phyloP scores from a whole-genome alignment of 768 basidiomycete genomes.

The Russula abietina region DNA sequence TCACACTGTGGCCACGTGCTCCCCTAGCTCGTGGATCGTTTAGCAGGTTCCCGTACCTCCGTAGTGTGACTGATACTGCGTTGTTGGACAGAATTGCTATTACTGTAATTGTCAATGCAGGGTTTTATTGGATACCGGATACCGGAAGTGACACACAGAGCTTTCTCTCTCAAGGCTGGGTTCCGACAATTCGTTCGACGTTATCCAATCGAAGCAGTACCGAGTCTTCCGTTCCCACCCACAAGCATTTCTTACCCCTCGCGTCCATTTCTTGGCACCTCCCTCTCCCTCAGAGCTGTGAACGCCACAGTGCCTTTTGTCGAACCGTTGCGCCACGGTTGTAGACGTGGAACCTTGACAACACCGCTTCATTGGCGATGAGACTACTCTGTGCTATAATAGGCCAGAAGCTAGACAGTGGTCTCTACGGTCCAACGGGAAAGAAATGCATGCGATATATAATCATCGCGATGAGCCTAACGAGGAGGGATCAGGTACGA shows the following conservation, averaged over 20 bases:
- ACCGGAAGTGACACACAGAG: neutral
- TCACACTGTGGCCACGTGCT: neutral
- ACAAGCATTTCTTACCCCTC: neutral
- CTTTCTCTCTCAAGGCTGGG: neutral
- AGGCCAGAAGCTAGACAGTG: neutral
- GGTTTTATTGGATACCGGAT: neutral
- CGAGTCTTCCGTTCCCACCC: neutral
- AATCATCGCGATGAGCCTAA: slow-evolving; percentile 54
- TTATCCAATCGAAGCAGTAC: neutral
- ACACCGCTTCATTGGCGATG: slow-evolving; percentile 43
- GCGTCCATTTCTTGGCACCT: neutral
- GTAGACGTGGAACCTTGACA: slow-evolving; percentile 45
- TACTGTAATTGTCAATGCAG: neutral
- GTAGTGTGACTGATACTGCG: slow-evolving; percentile 4
- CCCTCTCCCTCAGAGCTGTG: neutral
- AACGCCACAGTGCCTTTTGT: slow-evolving; percentile 21
- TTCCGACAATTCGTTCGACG: neutral
- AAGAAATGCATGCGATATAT: slow-evolving; percentile 43
- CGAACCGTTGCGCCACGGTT: slow-evolving; percentile 40
- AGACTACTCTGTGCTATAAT: slow-evolving; percentile 39
- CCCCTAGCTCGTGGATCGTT: slow-evolving; percentile 32
- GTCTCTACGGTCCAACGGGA: neutral
- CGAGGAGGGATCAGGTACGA: slow-evolving; percentile 58
- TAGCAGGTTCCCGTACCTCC: slow-evolving; percentile 35
- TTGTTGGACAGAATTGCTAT: neutral